Base-by-base conservation (phyloP, 2,329 filamentous ascomycete genomes). In the Cladosporium velox region DNA sequence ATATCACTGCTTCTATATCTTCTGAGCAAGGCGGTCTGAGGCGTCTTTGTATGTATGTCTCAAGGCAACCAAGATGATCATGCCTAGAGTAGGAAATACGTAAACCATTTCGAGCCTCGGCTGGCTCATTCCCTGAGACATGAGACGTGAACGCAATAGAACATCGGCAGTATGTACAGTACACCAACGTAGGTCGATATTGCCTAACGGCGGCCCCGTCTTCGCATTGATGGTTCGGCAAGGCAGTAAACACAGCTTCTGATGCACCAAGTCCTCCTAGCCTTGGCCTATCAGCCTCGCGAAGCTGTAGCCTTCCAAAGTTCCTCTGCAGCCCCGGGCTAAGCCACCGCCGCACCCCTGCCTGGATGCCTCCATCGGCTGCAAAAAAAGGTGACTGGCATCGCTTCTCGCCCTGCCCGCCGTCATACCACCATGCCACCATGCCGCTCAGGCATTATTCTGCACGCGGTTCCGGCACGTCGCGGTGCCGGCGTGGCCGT, bases 301-400 rank as follows among this genome's bases (percentile, higher is more conserved):
- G 52, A 55, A 55, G 30, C 52, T 38, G 57, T 59, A 15, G 34
- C 24, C 57, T 28, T 28, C 18, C 28, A 30, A 1, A 30, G 6
- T 30, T 30, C 28, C 28, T 26, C 34, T 47, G 57, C 57, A 59
- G 35, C 38, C 8, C 41, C 41, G 8, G 15, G 35, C 57, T 59
- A 11, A 59, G 57, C 57, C 57, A 59, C 57, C 57, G 38, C 57
- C 38, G 34, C 57, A 59, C 38, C 57, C 57, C 57, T 59, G 57
- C 57, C 24, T 24, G 30, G 14, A 41, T 26, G 55, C n/a, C 21
- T 38, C 38, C 57, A 32, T 28, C 35, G 35, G 15, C 57, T 24
- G 38, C 30, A 18, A 8, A 28, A 41, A 58, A 58, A 28, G 57
- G 15, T 47, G 57, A 44, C 12, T 59, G n/a, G 34, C n/a, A 58